phyloP scores from a whole-genome alignment of 768 basidiomycete species.

The Hebeloma cylindrosporum region DNA sequence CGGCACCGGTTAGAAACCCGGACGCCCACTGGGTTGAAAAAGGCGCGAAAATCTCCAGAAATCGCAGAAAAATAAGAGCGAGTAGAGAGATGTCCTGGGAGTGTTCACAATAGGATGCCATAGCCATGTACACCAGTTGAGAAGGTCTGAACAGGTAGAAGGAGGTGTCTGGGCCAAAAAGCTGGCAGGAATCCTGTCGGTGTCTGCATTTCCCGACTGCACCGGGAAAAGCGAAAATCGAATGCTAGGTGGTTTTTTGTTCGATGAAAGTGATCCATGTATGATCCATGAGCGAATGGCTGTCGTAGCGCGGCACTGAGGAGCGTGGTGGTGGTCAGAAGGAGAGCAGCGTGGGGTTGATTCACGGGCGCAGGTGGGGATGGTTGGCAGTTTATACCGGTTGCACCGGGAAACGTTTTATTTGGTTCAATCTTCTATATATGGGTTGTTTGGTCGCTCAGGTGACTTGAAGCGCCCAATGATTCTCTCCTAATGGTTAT shows the following conservation, averaged over 20 bases:
- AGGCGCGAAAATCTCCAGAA: no score
- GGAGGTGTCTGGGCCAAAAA: background rate
- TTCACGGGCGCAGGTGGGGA: constrained; percentile 31
- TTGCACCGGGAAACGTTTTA: constrained; percentile 34
- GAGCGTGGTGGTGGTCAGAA: constrained; percentile 19
- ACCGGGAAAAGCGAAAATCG: constrained; percentile 23
- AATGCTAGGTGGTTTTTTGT: background rate
- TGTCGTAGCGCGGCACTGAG: background rate
- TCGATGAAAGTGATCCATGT: background rate
- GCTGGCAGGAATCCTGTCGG: constrained; percentile 1
- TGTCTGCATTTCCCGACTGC: constrained; percentile 23
- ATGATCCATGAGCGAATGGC: background rate
- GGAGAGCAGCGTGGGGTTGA: constrained; percentile 20
- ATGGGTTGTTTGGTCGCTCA: constrained; percentile 14
- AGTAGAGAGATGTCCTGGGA: no score
- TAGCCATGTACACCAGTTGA: no score
- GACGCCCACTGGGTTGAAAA: no score
- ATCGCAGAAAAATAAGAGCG: no score
- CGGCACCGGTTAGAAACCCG: no score
- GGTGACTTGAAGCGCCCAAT: constrained; percentile 14
- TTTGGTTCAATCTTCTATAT: constrained; percentile 14
- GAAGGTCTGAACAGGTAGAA: background rate
- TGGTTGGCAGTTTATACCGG: constrained; percentile 39
- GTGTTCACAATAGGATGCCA: no score
- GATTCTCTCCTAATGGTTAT: constrained; percentile 8